phyloP scores from a whole-genome alignment of 106 monocot species.

The Triglochin maritima region DNA sequence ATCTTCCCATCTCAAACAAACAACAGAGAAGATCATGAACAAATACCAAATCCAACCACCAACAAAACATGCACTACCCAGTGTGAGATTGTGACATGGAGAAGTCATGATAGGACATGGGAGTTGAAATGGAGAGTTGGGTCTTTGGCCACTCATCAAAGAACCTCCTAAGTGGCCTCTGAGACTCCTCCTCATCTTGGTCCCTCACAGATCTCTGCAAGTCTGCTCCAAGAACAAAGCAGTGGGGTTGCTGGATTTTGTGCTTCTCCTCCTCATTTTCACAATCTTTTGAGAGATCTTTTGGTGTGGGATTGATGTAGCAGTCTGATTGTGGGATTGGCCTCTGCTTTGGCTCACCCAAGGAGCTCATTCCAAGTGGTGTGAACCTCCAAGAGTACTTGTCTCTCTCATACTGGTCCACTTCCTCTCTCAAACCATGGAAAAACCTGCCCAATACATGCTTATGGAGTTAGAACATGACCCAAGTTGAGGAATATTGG shows the following conservation, averaged over 20 bases:
- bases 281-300: no score
- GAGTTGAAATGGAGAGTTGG: conserved; percentile 3
- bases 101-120: conserved; percentile 1
- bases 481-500: no score
- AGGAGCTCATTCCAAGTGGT: neutral
- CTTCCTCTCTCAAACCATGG: neutral
- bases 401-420: neutral
- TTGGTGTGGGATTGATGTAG: no score
- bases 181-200: no score
- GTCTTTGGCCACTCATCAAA: no score
- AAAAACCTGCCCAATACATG: neutral
- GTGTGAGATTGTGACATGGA: neutral
- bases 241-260: no score
- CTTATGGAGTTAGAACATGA: neutral
- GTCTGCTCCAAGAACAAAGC: no score
- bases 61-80: neutral
- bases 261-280: no score
- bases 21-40: neutral
- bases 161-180: no score
- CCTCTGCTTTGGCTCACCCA: neutral
- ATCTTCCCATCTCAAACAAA: neutral
- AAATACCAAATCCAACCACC: neutral
- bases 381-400: neutral
- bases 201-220: no score
- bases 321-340: no score